Evolutionary conservation across 2,329 filamentous ascomycete species (phyloP).

Genomic region (Talaromyces sp.): DNA sequence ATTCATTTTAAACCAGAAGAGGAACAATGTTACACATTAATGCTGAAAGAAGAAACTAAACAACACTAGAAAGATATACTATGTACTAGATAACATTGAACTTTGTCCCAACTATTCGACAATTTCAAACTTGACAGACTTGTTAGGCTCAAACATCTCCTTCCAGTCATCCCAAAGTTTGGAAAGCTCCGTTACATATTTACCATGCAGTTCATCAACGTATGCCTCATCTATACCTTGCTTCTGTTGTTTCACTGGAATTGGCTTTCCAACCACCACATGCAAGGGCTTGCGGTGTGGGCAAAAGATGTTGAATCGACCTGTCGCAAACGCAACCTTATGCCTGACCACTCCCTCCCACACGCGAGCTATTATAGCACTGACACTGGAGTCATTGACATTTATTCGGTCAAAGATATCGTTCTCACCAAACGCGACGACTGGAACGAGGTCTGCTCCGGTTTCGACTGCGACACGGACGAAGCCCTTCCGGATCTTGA

Average conservation of each 20-base stretch:
- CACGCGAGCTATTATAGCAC: constrained; percentile 56
- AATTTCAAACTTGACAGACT: constrained; percentile 24
- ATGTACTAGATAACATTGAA: not conserved
- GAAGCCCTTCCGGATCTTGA: constrained; percentile 78
- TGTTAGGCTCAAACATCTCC: constrained; percentile 23
- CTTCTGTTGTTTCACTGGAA: constrained; percentile 54
- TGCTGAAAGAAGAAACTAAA: not conserved
- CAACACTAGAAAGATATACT: not conserved
- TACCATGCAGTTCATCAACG: constrained; percentile 66
- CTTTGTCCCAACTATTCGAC: constrained; percentile 8
- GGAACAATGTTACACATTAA: not conserved
- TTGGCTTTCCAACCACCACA: constrained; percentile 73
- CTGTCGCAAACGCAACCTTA: constrained; percentile 76
- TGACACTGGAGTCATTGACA: constrained; percentile 59
- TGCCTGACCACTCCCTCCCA: constrained; percentile 66
- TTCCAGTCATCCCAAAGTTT: constrained; percentile 27
- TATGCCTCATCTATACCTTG: constrained; percentile 62
- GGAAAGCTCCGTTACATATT: constrained; percentile 58
- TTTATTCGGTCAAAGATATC: constrained; percentile 79
- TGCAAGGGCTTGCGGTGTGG: constrained; percentile 79
- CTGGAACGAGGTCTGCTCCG: constrained; percentile 78
- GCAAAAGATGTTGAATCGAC: constrained; percentile 72
- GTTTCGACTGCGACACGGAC: constrained; percentile 78
- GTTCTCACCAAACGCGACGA: constrained; percentile 82
- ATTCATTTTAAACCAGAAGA: not conserved